Conservation (phyloP, 2,329 filamentous ascomycete genomes). For the Volutella citrinella region DNA sequence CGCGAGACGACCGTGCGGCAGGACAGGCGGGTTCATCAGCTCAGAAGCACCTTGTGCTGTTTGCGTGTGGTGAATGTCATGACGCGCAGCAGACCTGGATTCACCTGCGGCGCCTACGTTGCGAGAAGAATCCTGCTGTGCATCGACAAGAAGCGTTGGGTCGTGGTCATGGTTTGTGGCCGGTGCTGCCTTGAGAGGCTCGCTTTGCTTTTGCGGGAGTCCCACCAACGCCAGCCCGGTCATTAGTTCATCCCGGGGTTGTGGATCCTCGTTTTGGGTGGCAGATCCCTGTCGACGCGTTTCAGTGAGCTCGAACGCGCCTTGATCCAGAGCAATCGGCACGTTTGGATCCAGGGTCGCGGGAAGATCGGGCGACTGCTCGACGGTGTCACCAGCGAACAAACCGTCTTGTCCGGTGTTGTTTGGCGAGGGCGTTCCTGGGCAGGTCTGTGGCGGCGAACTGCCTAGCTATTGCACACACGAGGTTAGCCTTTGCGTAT, state of each 20-base stretch:
- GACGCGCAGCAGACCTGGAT: constrained; percentile 9
- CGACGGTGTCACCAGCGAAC: constrained; percentile 5
- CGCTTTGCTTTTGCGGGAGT: constrained; percentile 24
- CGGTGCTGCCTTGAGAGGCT: constrained; percentile 9
- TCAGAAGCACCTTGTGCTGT: constrained; percentile 19
- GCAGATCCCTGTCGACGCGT: constrained; percentile 17
- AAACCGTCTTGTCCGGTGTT: too few relatives aligned
- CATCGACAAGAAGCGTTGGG: too few relatives aligned
- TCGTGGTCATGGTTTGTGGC: too few relatives aligned
- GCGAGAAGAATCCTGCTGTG: too few relatives aligned
- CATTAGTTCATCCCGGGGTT: constrained; percentile 18
- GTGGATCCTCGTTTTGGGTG: too few relatives aligned
- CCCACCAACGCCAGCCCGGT: constrained; percentile 26
- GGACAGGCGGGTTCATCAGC: too few relatives aligned
- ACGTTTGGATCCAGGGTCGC: constrained; percentile 2
- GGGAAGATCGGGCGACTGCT: constrained; percentile 11
- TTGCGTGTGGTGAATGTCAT: constrained; percentile 18
- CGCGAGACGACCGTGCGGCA: too few relatives aligned
- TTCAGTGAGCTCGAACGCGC: constrained; percentile 12
- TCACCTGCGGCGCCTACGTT: constrained; percentile 5
- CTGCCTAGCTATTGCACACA: constrained; percentile 21
- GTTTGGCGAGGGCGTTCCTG: too few relatives aligned
- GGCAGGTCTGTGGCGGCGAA: constrained; percentile 14
- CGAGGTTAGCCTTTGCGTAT: background rate
- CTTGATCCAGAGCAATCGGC: constrained; percentile 11